Evolutionary conservation across 139 green algal species (phyloP).

Genomic region (Trebouxia sp.): DNA sequence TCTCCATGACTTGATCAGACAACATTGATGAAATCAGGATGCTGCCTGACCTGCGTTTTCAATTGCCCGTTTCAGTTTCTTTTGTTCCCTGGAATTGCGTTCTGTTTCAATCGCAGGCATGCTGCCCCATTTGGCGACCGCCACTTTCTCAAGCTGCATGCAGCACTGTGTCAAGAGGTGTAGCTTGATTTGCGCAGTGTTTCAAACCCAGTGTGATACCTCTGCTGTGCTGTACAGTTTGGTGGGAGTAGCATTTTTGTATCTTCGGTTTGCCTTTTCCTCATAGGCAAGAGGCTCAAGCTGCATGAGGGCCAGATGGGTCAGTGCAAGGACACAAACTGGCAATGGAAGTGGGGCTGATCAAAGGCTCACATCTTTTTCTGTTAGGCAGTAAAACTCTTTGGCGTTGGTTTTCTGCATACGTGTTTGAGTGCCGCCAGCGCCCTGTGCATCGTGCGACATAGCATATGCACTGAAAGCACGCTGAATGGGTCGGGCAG

Average conservation of each 20-base stretch:
- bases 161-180: too few relatives aligned
- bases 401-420: conserved; percentile 37
- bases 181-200: too few relatives aligned
- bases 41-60: neutral
- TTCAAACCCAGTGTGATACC: too few relatives aligned
- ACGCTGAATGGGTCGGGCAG: too few relatives aligned
- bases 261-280: conserved; percentile 29
- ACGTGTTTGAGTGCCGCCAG: neutral
- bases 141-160: conserved; percentile 27
- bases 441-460: neutral
- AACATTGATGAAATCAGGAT: neutral
- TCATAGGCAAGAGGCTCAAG: conserved; percentile 4
- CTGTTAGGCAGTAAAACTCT: conserved; percentile 35
- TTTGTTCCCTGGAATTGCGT: conserved; percentile 16
- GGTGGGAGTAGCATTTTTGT: conserved; percentile 18
- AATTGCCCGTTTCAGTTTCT: neutral
- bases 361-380: conserved; percentile 33
- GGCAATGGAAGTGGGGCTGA: neutral
- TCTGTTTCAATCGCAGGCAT: conserved; percentile 20
- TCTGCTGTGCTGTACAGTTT: conserved; percentile 23
- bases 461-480: too few relatives aligned
- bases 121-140: conserved; percentile 29
- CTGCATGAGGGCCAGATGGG: too few relatives aligned
- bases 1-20: too few relatives aligned
- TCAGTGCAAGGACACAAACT: too few relatives aligned